phyloP scores from a whole-genome alignment of 176 grass and related monocot species.

The Olyra latifolia region DNA sequence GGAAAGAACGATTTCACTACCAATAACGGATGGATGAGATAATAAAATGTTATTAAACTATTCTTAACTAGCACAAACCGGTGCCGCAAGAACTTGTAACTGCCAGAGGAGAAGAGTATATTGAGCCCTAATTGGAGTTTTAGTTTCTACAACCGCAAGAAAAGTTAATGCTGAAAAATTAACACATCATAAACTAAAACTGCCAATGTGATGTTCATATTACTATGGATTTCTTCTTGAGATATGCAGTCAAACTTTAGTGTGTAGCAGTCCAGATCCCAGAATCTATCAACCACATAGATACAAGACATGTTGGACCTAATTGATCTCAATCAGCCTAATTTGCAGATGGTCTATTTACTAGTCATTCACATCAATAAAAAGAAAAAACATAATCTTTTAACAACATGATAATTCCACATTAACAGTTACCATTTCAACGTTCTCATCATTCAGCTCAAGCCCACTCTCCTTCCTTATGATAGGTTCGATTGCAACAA shows the following conservation, averaged over 20 bases:
- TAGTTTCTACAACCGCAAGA: background rate
- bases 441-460: conserved; percentile 62
- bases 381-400: background rate
- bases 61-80: no score
- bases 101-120: background rate
- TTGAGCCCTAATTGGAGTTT: background rate
- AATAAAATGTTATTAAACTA: background rate
- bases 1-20: background rate
- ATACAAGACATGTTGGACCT: background rate
- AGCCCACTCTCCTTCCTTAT: conserved; percentile 57
- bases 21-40: background rate
- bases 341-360: background rate
- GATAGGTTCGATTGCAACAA: conserved; percentile 66
- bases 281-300: background rate
- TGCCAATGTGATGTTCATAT: background rate
- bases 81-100: background rate
- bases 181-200: background rate
- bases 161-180: background rate
- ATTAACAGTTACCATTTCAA: conserved; percentile 56
- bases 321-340: background rate
- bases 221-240: background rate
- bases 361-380: background rate
- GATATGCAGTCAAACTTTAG: background rate
- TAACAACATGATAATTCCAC: background rate
- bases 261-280: background rate